A percentile compares a stretch with the other conserved stretches of the same genome.
Evolutionary conservation across 2,329 filamentous ascomycete genomes (phyloP).

Genomic region (Aspergillus fumigatus): DNA sequence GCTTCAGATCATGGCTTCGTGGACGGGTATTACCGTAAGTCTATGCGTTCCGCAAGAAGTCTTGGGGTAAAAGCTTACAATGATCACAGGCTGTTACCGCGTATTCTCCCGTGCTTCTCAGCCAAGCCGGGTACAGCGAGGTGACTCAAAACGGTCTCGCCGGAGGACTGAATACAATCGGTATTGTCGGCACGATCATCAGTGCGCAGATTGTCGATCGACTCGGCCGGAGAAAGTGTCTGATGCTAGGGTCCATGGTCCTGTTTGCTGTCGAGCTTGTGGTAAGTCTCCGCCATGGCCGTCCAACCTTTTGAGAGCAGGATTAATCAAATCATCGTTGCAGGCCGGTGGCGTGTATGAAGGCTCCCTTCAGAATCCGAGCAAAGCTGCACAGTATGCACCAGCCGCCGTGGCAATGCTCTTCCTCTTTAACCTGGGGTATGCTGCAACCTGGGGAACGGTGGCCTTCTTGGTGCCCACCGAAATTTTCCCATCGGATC

Average conservation of each 20-base stretch:
- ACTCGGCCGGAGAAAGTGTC: conserved; percentile 41
- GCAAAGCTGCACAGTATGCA: conserved; percentile 36
- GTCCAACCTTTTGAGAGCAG: not conserved
- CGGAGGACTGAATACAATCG: conserved; percentile 50
- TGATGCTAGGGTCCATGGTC: conserved; percentile 38
- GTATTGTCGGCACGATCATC: conserved; percentile 49
- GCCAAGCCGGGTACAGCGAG: conserved; percentile 34
- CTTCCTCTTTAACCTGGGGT: conserved; percentile 38
- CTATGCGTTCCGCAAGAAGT: conserved; percentile 26
- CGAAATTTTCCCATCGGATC: conserved; percentile 54
- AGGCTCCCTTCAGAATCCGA: conserved; percentile 32
- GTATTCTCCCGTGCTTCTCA: conserved; percentile 27
- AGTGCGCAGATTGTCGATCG: conserved; percentile 50
- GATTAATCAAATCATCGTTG: not conserved
- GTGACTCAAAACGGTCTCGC: conserved; percentile 43
- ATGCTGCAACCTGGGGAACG: conserved; percentile 50
- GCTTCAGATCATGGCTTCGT: conserved; percentile 44
- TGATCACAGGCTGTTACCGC: conserved; percentile 32
- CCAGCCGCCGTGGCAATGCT: conserved; percentile 47
- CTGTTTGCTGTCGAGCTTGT: conserved; percentile 43
- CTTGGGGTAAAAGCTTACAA: too few species aligned
- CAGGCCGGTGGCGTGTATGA: conserved; percentile 43
- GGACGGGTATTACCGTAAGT: conserved; percentile 42
- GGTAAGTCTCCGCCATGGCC: conserved; percentile 13
- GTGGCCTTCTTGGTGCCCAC: conserved; percentile 51